Percentiles rank a stretch among this genome's conserved stretches.
Conservation (phyloP, 371 early-diverging fungal species). For the Mucor circinelloides region DNA sequence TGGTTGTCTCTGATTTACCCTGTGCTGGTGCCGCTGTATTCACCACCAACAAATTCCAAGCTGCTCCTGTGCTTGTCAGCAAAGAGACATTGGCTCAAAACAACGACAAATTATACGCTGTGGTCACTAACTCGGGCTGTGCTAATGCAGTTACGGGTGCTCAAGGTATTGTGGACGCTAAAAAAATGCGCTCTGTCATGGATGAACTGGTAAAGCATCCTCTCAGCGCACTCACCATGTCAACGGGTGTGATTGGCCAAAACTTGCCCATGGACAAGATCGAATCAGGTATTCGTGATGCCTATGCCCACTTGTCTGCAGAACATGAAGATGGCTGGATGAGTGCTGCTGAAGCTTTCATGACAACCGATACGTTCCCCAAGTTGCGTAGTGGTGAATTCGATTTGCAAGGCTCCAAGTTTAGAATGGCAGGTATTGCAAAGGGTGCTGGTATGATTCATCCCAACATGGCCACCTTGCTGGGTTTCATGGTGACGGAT, state of each 20-base stretch:
- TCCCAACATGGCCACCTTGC: slow-evolving; percentile 92
- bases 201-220: slow-evolving; percentile 50
- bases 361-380: slow-evolving; percentile 98
- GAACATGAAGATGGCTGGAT: slow-evolving; percentile 74
- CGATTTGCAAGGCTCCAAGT: slow-evolving; percentile 52
- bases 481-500: slow-evolving; percentile 89
- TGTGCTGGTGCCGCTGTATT: slow-evolving; percentile 90
- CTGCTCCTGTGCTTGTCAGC: slow-evolving; percentile 88
- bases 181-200: slow-evolving; percentile 65
- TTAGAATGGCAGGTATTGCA: slow-evolving; percentile 88
- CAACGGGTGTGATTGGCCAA: slow-evolving; percentile 97
- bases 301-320: slow-evolving; percentile 48
- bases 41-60: slow-evolving; percentile 90
- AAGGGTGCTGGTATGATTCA: slow-evolving; percentile 98
- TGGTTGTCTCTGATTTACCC: slow-evolving; percentile 74
- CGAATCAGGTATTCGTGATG: slow-evolving; percentile 65
- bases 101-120: slow-evolving; percentile 56
- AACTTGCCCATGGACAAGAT: slow-evolving; percentile 87
- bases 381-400: slow-evolving; percentile 77
- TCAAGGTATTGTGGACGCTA: slow-evolving; percentile 81
- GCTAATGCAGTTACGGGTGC: slow-evolving; percentile 96
- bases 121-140: slow-evolving; percentile 91
- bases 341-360: slow-evolving; percentile 82
- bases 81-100: slow-evolving; percentile 61
- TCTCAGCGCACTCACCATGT: slow-evolving; percentile 79